Base-by-base conservation (phyloP, 2,329 filamentous ascomycete genomes). In the Penicillium hesseltinei region DNA sequence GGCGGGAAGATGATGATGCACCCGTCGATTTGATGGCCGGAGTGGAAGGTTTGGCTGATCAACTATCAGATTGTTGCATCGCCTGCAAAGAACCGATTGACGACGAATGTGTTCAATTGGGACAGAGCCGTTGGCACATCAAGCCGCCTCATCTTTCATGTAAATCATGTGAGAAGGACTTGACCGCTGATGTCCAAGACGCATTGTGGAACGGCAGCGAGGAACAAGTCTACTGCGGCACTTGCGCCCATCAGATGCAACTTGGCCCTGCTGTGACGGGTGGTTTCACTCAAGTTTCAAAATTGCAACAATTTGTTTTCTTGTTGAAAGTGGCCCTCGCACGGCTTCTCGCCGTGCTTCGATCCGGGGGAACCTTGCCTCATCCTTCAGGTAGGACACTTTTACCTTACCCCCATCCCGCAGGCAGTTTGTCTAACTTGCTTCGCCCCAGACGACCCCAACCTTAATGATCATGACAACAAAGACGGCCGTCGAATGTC, bases 301-400 rank as follows among this genome's bases (percentile, higher is more conserved):
- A 95, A 73, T 80, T 99, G 54, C 89, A 94, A 70, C 93, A 99
- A 78, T 99, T 96, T 71, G 88, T 97, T 6, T 97, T 97, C 74
- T 80, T 99, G 21, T 82, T 99, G 40, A 87, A 91, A 68, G 94
- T 99, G 23, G 94, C 94, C 19, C 84, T 99, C 64, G 94, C 94
- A 25, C 84, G 94, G 56, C 81, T 99, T 25, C 81, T 99, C 60
- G 90, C 93, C 44, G 96, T 95, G 31, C 82, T 99, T 35, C 87
- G 91, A 62, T 90, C 83, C 64, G 94, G 87, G 64, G 92, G 92
- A 56, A 89, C 91, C 27, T 77, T 97, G 46, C 88, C 92, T 54
- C 86, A 87, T 60, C 85, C 86, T 38, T 85, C 87, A 59, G 82
- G 83, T 85, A 80, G 70, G 77, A 62, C 11, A 23, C 40, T 53